Evolutionary conservation across 1,284 basidiomycete genomes (phyloP).

Genomic region (Puccinia triticina): DNA sequence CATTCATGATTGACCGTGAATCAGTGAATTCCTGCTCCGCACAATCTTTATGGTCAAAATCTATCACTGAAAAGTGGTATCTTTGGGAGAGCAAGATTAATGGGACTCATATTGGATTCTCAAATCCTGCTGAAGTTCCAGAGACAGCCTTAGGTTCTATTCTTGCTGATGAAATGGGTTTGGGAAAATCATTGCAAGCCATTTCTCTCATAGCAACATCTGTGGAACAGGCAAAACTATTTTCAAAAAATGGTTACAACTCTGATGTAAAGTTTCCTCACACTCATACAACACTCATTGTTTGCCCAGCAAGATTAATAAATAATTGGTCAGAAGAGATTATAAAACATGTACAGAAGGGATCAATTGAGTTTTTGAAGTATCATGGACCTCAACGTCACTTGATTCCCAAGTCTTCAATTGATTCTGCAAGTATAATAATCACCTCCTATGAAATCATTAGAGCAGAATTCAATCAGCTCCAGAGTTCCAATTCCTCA

Average conservation of each 20-base stretch:
- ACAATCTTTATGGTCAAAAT: background rate
- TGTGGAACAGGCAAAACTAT: background rate
- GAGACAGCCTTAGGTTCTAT: conserved; percentile 52
- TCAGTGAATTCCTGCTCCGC: background rate
- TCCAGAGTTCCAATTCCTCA: background rate
- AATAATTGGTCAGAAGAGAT: conserved; percentile 26
- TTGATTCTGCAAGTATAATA: background rate
- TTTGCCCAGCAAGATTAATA: conserved; percentile 22
- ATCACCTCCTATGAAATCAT: background rate
- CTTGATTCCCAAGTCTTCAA: background rate
- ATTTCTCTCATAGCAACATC: conserved; percentile 58
- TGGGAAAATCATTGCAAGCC: conserved; percentile 60
- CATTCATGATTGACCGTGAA: conserved; percentile 22
- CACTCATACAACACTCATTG: background rate
- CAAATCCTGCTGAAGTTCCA: background rate
- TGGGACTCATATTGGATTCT: background rate
- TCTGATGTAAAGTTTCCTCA: background rate
- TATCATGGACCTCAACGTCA: conserved; percentile 15
- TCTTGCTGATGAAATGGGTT: conserved; percentile 61
- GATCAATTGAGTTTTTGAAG: background rate
- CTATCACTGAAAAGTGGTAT: too few species aligned
- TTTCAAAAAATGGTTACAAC: background rate
- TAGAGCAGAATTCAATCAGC: background rate
- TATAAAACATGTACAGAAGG: background rate
- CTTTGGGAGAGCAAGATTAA: conserved; percentile 2